Base-by-base conservation (phyloP, 371 early-diverging fungal species). In the Dichotomocladium elegans region DNA sequence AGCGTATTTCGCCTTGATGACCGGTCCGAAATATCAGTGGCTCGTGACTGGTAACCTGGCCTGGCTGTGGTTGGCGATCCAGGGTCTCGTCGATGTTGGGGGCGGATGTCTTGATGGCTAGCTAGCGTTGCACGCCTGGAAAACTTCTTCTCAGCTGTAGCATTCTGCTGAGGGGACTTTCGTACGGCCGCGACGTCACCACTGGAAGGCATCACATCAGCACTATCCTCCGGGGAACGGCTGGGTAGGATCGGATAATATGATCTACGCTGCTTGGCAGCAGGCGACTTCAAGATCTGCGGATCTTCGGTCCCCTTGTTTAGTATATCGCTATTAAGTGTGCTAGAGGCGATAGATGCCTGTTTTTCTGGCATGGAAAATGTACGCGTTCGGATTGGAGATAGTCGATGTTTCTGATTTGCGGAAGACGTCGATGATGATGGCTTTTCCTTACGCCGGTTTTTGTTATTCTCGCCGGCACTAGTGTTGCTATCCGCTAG, bases 301-400 rank as follows among this genome's bases (percentile, higher is more conserved):
- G 28, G n/a, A 7, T 47, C 47, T 14, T 47, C 27, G 19, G 26
- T 40, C 17, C 17, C 12, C 41, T 21, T 26, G 48, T 33, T 17
- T 25, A 8, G 19, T 34, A 19, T 21, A 33, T 17, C 12, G 40
- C 41, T 37, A 35, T 21, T 55, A 27, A 6, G 25, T 46, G n/a
- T 29, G 41, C 35, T 15, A 25, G 47, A 21, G 34, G 29, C 4
- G 55, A 55, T 46, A 33, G 22, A 22, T 34, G 40, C 14, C 40
- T 31, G 46, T 15, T 51, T 15, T 25, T 47, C 55, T 27, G 42
- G 45, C 27, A 46, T 29, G 11, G 47, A 45, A 1, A 46, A 19
- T 24, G 49, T 48, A 12, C 49, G 34, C 34, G 34, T 45, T 7
- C 47, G 44, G 21, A 41, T 31, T 5, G 41, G 24, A 4, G 37